Conservation (phyloP, 768 basidiomycete species). For the Psilocybe azurescens region DNA sequence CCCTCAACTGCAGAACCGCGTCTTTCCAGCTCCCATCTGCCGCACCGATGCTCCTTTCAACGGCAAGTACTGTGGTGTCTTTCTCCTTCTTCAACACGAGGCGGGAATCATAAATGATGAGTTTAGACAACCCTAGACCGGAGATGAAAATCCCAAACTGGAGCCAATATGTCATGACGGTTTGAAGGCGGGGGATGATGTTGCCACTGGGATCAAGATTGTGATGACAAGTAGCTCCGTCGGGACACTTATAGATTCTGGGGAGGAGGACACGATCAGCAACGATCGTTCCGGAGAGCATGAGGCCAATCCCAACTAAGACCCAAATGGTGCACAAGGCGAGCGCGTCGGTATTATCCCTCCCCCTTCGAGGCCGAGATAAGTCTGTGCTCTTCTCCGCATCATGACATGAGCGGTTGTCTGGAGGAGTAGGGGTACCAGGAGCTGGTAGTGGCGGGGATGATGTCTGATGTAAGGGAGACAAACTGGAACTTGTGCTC, state of each 20-base stretch:
- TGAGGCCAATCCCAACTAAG: background rate
- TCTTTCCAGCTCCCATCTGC: background rate
- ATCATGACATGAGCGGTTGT: too few relatives aligned
- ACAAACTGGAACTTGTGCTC: too few relatives aligned
- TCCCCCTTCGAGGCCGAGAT: too few relatives aligned
- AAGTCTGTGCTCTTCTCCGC: too few relatives aligned
- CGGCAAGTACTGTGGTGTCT: too few relatives aligned
- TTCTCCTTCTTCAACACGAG: background rate
- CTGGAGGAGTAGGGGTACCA: too few relatives aligned
- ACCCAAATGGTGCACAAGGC: background rate
- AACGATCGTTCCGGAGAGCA: background rate
- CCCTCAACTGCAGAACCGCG: background rate
- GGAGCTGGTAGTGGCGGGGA: too few relatives aligned
- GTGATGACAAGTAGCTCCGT: background rate
- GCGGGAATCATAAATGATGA: background rate
- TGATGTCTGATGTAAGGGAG: too few relatives aligned
- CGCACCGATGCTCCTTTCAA: background rate
- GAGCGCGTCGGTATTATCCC: background rate
- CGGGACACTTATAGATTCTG: constrained; percentile 2
- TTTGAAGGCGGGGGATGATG: constrained; percentile 2
- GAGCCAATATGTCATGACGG: constrained; percentile 7
- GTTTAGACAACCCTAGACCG: background rate
- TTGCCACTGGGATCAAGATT: constrained; percentile 3
- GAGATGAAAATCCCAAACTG: background rate
- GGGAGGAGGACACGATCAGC: background rate